Evolutionary conservation across 2,329 filamentous ascomycete species (phyloP).

Genomic region (Waltergamsia citrina): DNA sequence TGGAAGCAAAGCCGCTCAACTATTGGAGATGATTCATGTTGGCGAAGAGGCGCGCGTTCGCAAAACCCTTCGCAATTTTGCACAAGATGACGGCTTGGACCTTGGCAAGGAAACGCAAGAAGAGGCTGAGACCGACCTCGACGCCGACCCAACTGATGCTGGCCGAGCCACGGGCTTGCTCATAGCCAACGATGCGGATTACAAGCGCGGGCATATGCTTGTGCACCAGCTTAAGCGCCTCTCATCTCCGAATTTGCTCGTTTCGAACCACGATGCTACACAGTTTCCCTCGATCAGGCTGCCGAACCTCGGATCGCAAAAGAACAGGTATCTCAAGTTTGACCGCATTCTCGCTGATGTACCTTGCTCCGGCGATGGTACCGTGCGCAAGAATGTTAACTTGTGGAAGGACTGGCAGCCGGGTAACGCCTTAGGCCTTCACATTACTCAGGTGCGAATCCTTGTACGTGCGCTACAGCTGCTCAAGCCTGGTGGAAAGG

Average conservation of each 20-base stretch:
- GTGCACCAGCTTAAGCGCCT: constrained; percentile 96
- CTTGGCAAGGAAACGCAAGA: constrained; percentile 36
- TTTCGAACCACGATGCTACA: constrained; percentile 96
- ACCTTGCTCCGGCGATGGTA: constrained; percentile 93
- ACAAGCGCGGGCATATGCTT: constrained; percentile 93
- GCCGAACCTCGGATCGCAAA: no score
- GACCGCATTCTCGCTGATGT: constrained; percentile 95
- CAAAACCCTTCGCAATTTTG: constrained; percentile 57
- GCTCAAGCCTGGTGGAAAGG: constrained; percentile 86
- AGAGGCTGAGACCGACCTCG: constrained; percentile 41
- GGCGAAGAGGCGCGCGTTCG: constrained; percentile 84
- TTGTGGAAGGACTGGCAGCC: constrained; percentile 95
- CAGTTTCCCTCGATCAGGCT: constrained; percentile 89
- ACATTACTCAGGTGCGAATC: constrained; percentile 81
- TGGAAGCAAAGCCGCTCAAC: constrained; percentile 91
- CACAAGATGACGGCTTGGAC: constrained; percentile 49
- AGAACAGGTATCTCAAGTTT: constrained; percentile 79
- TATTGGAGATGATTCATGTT: constrained; percentile 87
- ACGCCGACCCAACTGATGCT: constrained; percentile 57
- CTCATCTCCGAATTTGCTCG: constrained; percentile 91
- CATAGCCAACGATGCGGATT: constrained; percentile 93
- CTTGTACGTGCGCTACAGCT: constrained; percentile 88
- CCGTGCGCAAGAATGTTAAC: constrained; percentile 82
- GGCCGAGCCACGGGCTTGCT: constrained; percentile 85
- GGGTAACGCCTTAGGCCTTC: constrained; percentile 76